These are phyloP conservation scores for Aspergillus novoparasiticus DNA, from an alignment of 2,329 filamentous ascomycete genomes.

Conservation along the genomic window DNA sequence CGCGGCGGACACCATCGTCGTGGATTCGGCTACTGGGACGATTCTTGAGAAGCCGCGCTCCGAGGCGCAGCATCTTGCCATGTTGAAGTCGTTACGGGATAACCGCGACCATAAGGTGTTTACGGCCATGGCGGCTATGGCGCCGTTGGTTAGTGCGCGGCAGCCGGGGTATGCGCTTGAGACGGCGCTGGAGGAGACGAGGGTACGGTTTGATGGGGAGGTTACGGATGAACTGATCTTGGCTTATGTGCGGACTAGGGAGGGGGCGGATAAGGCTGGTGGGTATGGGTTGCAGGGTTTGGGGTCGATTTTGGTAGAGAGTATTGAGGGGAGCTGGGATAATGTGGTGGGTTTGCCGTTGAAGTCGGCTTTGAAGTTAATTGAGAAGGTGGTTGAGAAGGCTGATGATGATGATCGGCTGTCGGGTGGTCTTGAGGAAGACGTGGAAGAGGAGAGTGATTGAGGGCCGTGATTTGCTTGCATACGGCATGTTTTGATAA, in stretches of 20 bases:
- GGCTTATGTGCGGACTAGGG: constrained; percentile 69
- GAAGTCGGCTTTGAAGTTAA: constrained; percentile 73
- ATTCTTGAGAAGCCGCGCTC: constrained; percentile 90
- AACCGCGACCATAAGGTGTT: constrained; percentile 77
- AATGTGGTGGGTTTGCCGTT: constrained; percentile 93
- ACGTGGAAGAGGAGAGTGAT: constrained; percentile 22
- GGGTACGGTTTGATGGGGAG: constrained; percentile 78
- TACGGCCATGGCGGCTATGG: constrained; percentile 82
- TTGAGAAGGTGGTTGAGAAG: constrained; percentile 82
- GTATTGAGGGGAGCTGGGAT: constrained; percentile 85
- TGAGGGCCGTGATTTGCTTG: constrained; percentile 1
- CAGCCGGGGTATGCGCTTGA: constrained; percentile 85
- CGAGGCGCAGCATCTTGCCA: constrained; percentile 78
- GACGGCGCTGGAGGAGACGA: constrained; percentile 84
- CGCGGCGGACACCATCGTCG: constrained; percentile 87
- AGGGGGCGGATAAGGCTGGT: constrained; percentile 94
- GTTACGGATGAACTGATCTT: constrained; percentile 81
- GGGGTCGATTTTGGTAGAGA: constrained; percentile 83
- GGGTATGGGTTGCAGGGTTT: constrained; percentile 93
- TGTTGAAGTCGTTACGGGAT: constrained; percentile 82
- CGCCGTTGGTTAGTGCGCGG: constrained; percentile 75
- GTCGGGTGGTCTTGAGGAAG: constrained; percentile 40
- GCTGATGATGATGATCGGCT: constrained; percentile 66
- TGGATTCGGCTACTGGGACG: constrained; percentile 67
- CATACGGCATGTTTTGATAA: constrained; percentile 12